Percentiles rank a stretch among this genome's conserved stretches.
phyloP scores from a whole-genome alignment of 225 moss, liverwort and hornwort genomes.

The Polytrichum commune region DNA sequence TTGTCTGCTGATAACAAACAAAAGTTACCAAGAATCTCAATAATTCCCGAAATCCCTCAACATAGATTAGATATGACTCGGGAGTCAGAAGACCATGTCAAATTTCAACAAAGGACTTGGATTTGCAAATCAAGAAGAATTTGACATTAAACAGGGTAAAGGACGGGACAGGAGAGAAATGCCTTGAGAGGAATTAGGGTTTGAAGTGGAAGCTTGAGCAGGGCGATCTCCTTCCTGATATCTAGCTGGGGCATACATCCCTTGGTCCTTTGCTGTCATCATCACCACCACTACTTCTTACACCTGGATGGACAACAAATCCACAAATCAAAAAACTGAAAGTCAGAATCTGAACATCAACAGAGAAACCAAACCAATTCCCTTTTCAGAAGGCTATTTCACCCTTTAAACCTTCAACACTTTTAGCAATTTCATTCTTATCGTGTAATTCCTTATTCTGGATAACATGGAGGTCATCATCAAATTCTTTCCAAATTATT shows the following conservation, averaged over 20 bases:
- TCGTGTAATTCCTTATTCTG: no score
- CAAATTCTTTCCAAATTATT: no score
- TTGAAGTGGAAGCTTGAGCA: conserved; percentile 4
- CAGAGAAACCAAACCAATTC: no score
- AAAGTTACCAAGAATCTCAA: neutral
- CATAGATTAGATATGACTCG: neutral
- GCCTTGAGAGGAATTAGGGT: conserved; percentile 6
- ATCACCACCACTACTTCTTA: neutral
- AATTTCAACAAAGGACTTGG: no score
- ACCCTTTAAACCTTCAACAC: no score
- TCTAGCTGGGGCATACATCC: neutral
- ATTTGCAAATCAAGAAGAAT: neutral
- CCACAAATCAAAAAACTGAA: no score
- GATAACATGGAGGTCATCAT: no score
- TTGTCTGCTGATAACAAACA: conserved; percentile 4
- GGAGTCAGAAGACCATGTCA: no score
- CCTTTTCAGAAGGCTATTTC: no score
- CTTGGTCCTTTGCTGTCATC: conserved; percentile 11
- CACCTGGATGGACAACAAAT: no score
- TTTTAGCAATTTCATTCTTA: no score
- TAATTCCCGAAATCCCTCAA: neutral
- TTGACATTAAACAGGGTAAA: neutral
- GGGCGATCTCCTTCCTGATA: conserved; percentile 5
- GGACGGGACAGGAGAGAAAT: neutral
- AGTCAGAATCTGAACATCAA: no score